These are phyloP conservation scores for Micractinium sp. DNA, from an alignment of 139 green algal genomes.

Conservation along the genomic window DNA sequence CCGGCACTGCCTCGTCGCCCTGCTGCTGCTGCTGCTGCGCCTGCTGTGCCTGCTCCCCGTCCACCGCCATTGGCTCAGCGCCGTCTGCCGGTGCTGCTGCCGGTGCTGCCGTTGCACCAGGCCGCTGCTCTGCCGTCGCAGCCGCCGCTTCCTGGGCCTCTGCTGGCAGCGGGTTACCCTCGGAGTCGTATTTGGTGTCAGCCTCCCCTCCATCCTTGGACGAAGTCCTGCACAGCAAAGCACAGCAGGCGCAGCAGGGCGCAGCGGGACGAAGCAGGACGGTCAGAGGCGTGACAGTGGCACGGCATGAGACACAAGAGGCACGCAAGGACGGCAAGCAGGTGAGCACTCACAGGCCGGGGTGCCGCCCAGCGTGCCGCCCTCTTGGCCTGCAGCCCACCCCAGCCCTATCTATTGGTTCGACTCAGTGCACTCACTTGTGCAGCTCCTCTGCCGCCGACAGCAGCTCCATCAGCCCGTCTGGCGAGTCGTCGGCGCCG, in stretches of 20 bases:
- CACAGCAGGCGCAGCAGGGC: neutral
- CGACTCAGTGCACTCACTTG: slow-evolving; percentile 24
- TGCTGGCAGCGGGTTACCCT: neutral
- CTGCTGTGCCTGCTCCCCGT: neutral
- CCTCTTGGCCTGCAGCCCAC: too few species aligned
- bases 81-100: neutral
- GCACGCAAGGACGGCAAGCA: neutral
- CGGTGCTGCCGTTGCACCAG: neutral
- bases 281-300: neutral
- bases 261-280: neutral
- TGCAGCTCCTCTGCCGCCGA: slow-evolving; percentile 44
- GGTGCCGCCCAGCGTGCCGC: too few species aligned
- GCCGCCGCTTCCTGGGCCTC: neutral
- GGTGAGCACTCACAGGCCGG: neutral
- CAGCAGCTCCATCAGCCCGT: slow-evolving; percentile 48
- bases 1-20: neutral
- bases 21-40: neutral
- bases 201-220: neutral
- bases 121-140: neutral
- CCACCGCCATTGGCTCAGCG: neutral
- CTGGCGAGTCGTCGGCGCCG: neutral
- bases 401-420: too few species aligned
- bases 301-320: neutral
- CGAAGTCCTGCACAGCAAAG: neutral
- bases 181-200: neutral